phyloP scores from a whole-genome alignment of 805 yeast species.

The Candida coleopterorum region DNA sequence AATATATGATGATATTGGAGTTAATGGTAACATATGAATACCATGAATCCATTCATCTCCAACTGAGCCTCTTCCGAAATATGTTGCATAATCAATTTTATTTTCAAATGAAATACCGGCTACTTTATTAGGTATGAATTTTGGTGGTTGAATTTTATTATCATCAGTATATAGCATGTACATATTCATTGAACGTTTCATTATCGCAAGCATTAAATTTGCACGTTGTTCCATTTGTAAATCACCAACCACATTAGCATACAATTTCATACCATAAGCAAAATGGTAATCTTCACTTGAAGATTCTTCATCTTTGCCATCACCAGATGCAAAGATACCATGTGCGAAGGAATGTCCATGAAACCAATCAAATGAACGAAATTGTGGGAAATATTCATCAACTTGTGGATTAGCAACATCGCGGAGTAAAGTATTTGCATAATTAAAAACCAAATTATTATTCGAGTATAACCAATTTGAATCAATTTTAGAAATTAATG shows the following conservation, averaged over 20 bases:
- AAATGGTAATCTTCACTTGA: conserved; percentile 73
- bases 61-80: conserved; percentile 61
- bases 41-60: conserved; percentile 67
- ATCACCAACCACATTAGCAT: conserved; percentile 56
- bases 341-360: conserved; percentile 79
- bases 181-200: conserved; percentile 48
- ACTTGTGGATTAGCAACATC: conserved; percentile 61
- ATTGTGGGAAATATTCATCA: conserved; percentile 61
- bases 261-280: conserved; percentile 61
- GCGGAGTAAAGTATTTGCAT: conserved; percentile 57
- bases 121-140: conserved; percentile 58
- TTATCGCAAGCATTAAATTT: conserved; percentile 55
- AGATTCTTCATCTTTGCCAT: conserved; percentile 74
- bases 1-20: conserved; percentile 60
- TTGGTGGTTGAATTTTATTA: conserved; percentile 52
- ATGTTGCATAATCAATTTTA: conserved; percentile 68
- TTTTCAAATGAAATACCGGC: conserved; percentile 73
- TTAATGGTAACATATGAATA: conserved; percentile 72
- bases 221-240: conserved; percentile 49
- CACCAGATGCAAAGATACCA: conserved; percentile 65
- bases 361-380: conserved; percentile 68
- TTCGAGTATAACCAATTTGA: conserved; percentile 28
- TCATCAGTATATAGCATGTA: conserved; percentile 52
- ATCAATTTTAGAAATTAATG: conserved; percentile 62
- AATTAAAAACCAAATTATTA: conserved; percentile 32